Conservation (phyloP, 148 eudicot genomes). For the Simmondsia chinensis region DNA sequence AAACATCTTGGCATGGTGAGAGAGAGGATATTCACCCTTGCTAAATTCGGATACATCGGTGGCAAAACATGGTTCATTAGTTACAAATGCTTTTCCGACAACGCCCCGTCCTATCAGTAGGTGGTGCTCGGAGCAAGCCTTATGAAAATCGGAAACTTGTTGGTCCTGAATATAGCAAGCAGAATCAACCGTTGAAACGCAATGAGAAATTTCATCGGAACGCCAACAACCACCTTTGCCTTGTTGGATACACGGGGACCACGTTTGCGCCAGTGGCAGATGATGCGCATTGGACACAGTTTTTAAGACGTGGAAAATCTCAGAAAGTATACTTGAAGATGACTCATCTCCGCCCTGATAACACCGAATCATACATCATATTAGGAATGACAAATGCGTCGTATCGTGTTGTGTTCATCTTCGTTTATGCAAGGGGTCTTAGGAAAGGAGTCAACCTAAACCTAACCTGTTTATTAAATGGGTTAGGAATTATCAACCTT, state of each 20-base stretch:
- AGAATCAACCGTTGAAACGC: slow-evolving; percentile 54
- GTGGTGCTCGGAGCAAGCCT: slow-evolving; percentile 76
- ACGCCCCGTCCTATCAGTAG: slow-evolving; percentile 55
- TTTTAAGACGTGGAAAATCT: slow-evolving; percentile 33
- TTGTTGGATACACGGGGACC: slow-evolving; percentile 55
- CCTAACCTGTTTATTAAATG: too few species aligned
- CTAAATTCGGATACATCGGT: slow-evolving; percentile 53
- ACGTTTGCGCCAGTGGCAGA: slow-evolving; percentile 66
- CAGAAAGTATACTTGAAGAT: slow-evolving; percentile 20
- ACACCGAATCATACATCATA: not conserved
- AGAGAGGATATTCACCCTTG: slow-evolving; percentile 64
- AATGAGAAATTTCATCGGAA: slow-evolving; percentile 25
- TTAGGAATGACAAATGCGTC: not conserved
- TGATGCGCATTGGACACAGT: slow-evolving; percentile 35
- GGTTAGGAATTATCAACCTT: too few species aligned
- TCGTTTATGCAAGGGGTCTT: too few species aligned
- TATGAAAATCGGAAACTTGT: slow-evolving; percentile 50
- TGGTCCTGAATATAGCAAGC: slow-evolving; percentile 66
- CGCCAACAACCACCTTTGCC: slow-evolving; percentile 33
- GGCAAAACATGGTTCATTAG: slow-evolving; percentile 59
- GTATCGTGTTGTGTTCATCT: not conserved
- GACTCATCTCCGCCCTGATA: slow-evolving; percentile 40
- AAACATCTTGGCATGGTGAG: slow-evolving; percentile 68
- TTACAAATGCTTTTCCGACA: slow-evolving; percentile 65
- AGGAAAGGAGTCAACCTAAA: too few species aligned